Base-by-base conservation (phyloP, 805 yeast genomes). In the Candida krabiensis region DNA sequence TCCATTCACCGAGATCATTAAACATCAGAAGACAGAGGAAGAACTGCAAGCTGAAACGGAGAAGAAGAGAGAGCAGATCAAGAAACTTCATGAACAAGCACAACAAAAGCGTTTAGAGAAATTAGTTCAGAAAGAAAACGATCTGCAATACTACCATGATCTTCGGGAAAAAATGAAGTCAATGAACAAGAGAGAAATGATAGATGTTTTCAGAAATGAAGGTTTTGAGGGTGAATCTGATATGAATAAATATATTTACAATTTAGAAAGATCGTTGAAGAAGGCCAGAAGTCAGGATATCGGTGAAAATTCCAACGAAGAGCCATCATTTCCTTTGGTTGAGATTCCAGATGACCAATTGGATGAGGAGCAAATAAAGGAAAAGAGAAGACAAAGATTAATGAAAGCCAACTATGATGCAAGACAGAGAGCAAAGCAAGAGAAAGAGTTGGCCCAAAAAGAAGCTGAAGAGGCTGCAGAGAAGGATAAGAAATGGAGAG, bases 21-120 rank as follows among this genome's bases (percentile, higher is more conserved):
- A 76, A 36, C 79, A 77, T 30, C 86, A 83, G 56, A 90, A 90
- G 56, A 67, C 88, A 0, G 93, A 83, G 43, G 96, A 87, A 60
- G 97, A 91, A 57, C 61, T 90, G 18, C 79, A 77, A 15, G 60
- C 74, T 18, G 89, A 86, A 46, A 83, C 90, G 1, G 91, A 84
- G 48, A 81, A 83, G 56, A 74, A 96, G 43, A 75, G 77, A 51
- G 96, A 89, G 56, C 85, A 84, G 46, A 97, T 97, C 7, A 77
- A 83, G 46, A 72, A 95, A 47, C 70, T 95, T 44, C 98, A 93
- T 63, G 95, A 87, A 53, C 96, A 89, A 61, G 97, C 97, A 0
- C 89, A 83, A 51, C 83, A 81, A 53, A 83, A 81, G 48, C 69
- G 99, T 39, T 60, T 80, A 8, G 96, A 91, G 56, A 89, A 86